Evolutionary conservation across 2,329 filamentous ascomycete genomes (phyloP).

Genomic region (Tolypocladium inflatum): DNA sequence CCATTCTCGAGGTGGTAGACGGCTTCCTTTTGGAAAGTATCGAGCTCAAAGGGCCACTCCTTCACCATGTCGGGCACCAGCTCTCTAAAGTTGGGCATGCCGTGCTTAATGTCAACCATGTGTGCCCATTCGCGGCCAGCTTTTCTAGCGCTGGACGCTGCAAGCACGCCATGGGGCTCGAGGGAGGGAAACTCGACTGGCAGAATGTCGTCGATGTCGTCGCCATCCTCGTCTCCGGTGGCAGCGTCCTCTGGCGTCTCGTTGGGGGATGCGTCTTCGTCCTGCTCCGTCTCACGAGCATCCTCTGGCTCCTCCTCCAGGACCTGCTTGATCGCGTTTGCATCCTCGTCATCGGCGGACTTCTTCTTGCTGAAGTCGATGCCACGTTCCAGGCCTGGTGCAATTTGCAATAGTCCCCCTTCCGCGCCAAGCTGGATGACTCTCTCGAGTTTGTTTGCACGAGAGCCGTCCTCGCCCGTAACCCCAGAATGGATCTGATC

Average conservation of each 20-base stretch:
- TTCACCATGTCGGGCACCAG: constrained; percentile 93
- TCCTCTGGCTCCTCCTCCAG: constrained; percentile 44
- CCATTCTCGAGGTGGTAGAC: constrained; percentile 95
- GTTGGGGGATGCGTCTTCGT: constrained; percentile 15
- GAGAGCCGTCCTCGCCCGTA: constrained; percentile 28
- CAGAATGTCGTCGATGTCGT: constrained; percentile 74
- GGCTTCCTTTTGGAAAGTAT: constrained; percentile 97
- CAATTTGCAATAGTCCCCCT: constrained; percentile 68
- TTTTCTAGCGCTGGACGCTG: constrained; percentile 61
- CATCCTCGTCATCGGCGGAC: constrained; percentile 48
- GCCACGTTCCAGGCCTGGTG: constrained; percentile 74
- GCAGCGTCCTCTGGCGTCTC: constrained; percentile 13
- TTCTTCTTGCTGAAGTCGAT: constrained; percentile 57
- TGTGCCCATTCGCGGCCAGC: constrained; percentile 89
- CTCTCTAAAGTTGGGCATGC: constrained; percentile 88
- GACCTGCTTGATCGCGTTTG: constrained; percentile 59
- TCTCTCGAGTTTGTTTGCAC: constrained; percentile 58
- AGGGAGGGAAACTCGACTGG: constrained; percentile 90
- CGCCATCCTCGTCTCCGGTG: constrained; percentile 36
- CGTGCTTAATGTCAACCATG: constrained; percentile 91
- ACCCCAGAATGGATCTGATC: constrained; percentile 57
- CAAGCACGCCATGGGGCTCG: constrained; percentile 70
- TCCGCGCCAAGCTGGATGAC: constrained; percentile 76
- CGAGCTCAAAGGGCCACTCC: constrained; percentile 94
- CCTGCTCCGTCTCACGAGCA: constrained; percentile 13